A percentile compares a stretch with the other conserved stretches of the same genome.
Conservation (phyloP, 768 basidiomycete genomes). For the Hebeloma cylindrosporum region DNA sequence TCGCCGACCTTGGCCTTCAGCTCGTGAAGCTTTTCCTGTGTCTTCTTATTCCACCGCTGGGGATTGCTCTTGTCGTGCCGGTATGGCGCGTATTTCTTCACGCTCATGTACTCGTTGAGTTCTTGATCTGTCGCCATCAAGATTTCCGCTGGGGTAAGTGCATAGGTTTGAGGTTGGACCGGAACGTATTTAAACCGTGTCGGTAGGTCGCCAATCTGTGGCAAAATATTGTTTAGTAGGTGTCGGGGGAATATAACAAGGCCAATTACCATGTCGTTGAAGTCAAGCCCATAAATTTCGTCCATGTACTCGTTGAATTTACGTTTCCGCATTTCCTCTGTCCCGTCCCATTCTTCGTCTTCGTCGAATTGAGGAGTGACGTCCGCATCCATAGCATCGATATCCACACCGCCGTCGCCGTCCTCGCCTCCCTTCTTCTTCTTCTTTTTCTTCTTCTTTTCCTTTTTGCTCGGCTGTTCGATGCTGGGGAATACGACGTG, state of each 20-base stretch:
- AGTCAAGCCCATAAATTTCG: constrained; percentile 86
- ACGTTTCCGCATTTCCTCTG: constrained; percentile 86
- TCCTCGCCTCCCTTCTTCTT: constrained; percentile 53
- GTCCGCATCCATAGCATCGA: constrained; percentile 54
- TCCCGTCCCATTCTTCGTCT: constrained; percentile 79
- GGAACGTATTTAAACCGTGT: constrained; percentile 93
- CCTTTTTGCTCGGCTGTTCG: constrained; percentile 19
- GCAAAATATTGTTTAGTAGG: constrained; percentile 8
- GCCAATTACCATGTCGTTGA: constrained; percentile 82
- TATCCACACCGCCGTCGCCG: constrained; percentile 57
- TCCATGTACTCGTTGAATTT: constrained; percentile 89
- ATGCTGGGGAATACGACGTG: constrained; percentile 15
- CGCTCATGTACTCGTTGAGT: constrained; percentile 85
- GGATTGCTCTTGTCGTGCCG: constrained; percentile 49
- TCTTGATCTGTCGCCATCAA: constrained; percentile 90
- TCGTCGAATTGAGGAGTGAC: constrained; percentile 33
- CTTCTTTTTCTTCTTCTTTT: constrained; percentile 42
- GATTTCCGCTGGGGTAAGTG: constrained; percentile 81
- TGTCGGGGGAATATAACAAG: not conserved
- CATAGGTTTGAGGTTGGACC: constrained; percentile 59
- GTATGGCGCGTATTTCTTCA: constrained; percentile 93
- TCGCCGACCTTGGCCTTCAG: constrained; percentile 62
- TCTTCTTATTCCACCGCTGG: constrained; percentile 59
- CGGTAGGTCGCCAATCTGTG: constrained; percentile 81
- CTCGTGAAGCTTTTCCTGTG: constrained; percentile 67